A percentile compares a stretch with the other conserved stretches of the same genome.
Evolutionary conservation across 2,329 filamentous ascomycete species (phyloP).

Genomic region (Ophiostoma sp.): DNA sequence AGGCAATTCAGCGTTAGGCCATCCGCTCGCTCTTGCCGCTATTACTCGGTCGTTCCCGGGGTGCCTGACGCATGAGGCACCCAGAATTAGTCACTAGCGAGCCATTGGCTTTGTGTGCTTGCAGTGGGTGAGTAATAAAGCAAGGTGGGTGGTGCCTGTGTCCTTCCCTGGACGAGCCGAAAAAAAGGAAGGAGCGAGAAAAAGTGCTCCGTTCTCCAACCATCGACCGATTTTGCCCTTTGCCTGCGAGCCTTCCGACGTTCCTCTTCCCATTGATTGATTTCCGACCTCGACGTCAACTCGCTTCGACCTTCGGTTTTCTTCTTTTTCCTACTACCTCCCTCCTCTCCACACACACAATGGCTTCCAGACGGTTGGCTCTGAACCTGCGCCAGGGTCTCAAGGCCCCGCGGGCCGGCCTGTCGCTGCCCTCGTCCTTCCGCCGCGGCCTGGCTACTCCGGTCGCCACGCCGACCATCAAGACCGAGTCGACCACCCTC

Average conservation of each 20-base stretch:
- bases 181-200: conserved; percentile 20
- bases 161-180: conserved; percentile 23
- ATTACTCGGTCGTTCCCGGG: conserved; percentile 25
- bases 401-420: conserved; percentile 72
- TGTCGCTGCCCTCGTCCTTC: conserved; percentile 71
- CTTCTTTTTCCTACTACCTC: neutral
- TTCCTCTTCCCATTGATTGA: neutral
- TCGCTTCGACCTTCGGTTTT: conserved; percentile 24
- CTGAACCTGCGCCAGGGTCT: conserved; percentile 87
- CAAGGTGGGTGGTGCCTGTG: neutral
- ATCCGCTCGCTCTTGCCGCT: neutral
- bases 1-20: conserved; percentile 23
- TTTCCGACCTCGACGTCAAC: conserved; percentile 27
- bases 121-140: conserved; percentile 7
- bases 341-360: neutral
- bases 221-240: conserved; percentile 21
- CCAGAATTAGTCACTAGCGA: conserved; percentile 15
- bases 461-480: conserved; percentile 56
- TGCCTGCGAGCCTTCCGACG: conserved; percentile 5
- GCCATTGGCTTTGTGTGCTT: conserved; percentile 4
- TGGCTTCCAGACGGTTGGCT: conserved; percentile 97
- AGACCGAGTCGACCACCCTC: conserved; percentile 92
- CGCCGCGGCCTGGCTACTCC: conserved; percentile 88
- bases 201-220: conserved; percentile 19
- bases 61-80: conserved; percentile 25